Percentiles rank a stretch among this genome's conserved stretches.
Conservation (phyloP, 768 basidiomycete species). For the Gloeopeniophorella convolvens region DNA sequence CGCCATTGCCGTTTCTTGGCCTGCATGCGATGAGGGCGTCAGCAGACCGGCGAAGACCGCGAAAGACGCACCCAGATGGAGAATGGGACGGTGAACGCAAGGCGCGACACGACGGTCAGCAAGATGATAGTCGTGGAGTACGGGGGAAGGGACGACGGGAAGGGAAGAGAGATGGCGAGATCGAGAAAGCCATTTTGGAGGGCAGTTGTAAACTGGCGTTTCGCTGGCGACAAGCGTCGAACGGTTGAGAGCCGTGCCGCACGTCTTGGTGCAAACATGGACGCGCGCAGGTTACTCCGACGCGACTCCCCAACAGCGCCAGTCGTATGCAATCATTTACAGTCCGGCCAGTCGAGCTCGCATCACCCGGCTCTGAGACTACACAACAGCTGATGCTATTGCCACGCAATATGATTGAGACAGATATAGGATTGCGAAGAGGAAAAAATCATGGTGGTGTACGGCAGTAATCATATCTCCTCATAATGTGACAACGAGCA, state of each 20-base stretch:
- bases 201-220: conserved; percentile 14
- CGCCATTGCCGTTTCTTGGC: conserved; percentile 25
- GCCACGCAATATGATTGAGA: conserved; percentile 2
- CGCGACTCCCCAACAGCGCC: no score
- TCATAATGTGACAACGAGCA: conserved; percentile 14
- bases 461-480: conserved; percentile 20
- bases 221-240: background rate
- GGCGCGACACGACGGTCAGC: conserved; percentile 53
- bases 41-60: background rate
- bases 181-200: conserved; percentile 67
- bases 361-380: no score
- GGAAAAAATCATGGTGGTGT: conserved; percentile 14
- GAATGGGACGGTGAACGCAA: conserved; percentile 56
- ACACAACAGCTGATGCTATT: no score
- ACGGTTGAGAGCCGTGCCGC: background rate
- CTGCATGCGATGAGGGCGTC: conserved; percentile 11
- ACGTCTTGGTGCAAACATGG: conserved; percentile 11
- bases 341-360: no score
- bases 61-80: conserved; percentile 62
- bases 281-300: no score
- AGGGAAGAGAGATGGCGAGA: conserved; percentile 66
- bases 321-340: no score
- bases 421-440: conserved; percentile 17
- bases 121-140: conserved; percentile 75
- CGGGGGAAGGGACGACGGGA: conserved; percentile 58